Evolutionary conservation across 805 yeast species (phyloP).

Genomic region (Wickerhamiella bombiphila): DNA sequence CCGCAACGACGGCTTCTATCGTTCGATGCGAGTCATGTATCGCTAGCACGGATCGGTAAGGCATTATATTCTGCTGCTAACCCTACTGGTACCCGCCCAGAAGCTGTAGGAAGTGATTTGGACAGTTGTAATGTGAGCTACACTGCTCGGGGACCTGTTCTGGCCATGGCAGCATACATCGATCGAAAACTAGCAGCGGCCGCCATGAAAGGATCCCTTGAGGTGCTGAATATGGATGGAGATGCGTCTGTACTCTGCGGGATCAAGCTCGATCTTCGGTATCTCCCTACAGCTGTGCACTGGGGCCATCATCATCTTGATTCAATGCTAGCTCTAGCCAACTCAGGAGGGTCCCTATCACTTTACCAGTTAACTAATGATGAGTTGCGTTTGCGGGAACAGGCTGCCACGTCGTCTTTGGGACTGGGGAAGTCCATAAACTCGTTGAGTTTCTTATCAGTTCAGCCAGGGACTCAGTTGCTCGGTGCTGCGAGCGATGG

Average conservation of each 20-base stretch:
- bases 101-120: neutral
- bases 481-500: conserved; percentile 72
- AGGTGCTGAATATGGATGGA: neutral
- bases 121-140: neutral
- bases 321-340: conserved; percentile 19
- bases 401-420: neutral
- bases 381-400: conserved; percentile 1
- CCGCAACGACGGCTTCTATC: conserved; percentile 13
- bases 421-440: conserved; percentile 22
- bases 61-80: conserved; percentile 8
- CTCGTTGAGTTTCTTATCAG: conserved; percentile 53
- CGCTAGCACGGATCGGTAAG: conserved; percentile 15
- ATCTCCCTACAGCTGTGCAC: conserved; percentile 2
- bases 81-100: conserved; percentile 1
- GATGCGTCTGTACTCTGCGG: neutral
- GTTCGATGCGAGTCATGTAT: conserved; percentile 13
- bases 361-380: conserved; percentile 21
- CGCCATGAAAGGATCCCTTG: conserved; percentile 16
- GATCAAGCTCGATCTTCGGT: neutral
- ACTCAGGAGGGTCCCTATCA: conserved; percentile 23
- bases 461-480: conserved; percentile 27
- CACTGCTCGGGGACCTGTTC: conserved; percentile 10
- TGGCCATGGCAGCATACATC: conserved; percentile 20
- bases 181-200: conserved; percentile 18
- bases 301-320: conserved; percentile 4